Evolutionary conservation across 495 filamentous ascomycete genomes (phyloP), one percentile per base, ranked within the genome.

Genomic region (Umbilicaria muhlenbergii): DNA sequence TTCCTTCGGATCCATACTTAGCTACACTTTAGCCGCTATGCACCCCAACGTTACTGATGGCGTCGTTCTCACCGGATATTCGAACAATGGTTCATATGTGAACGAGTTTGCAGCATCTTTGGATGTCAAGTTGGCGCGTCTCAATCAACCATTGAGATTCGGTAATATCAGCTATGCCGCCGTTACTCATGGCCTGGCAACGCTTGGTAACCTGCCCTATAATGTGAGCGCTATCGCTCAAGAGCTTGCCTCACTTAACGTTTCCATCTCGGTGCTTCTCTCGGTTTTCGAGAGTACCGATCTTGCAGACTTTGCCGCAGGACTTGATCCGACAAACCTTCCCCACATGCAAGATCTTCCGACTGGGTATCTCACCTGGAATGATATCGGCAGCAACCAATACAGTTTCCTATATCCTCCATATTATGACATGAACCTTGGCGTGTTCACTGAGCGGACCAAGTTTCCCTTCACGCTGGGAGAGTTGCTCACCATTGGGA

Each of bases 41-140:
- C 62, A 75, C 46, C 75, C 75, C 1, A 51, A 56, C 36, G 57
- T 69, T 46, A 70, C 68, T 1, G 73, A 80, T 51, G 75, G 64
- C 5, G 56, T 78, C 18, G 55, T 77, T 32, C 61, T 81, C 18
- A 77, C 73, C 4, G 77, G 77, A 8, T 81, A 67, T 52, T 63
- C 66, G 13, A 54, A 57, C 35, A 67, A 65, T 41, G 28, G 43
- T 3, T 48, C 45, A 13, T 71, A 54, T 38, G 21, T 62, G 8
- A 28, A 56, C 5, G 46, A 47, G n/a, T 68, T 68, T 40, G 45
- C 47, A 1, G 58, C 65, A 12, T 66, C 62, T 15, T 62, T 51
- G 41, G 70, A 68, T 48, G 67, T 69, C 49, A 52, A 65, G n/a
- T 50, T 62, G 16, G 74, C 73, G 1, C 55, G 62, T 14, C 42